A percentile compares a stretch with the other conserved stretches of the same genome.
Conservation (phyloP, 2,329 filamentous ascomycete species). For the Pseudogymnoascus sp. region DNA sequence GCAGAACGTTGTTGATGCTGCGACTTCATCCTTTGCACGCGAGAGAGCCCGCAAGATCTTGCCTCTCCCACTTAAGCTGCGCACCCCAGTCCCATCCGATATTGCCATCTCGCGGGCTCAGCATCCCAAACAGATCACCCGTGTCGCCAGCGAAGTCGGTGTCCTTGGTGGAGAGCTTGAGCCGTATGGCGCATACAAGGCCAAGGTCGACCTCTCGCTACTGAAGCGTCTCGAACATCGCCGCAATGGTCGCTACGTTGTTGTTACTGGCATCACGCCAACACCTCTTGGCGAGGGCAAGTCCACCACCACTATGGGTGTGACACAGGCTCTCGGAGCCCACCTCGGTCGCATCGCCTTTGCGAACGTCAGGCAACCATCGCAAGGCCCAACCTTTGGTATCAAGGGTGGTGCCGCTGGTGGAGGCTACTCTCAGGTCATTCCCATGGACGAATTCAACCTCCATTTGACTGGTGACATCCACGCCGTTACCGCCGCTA, state of each 20-base stretch:
- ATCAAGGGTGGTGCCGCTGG: conserved; percentile 98
- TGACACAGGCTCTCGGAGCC: conserved; percentile 85
- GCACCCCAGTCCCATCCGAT: conserved; percentile 83
- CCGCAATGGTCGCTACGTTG: conserved; percentile 79
- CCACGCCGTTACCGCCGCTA: conserved; percentile 92
- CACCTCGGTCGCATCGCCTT: conserved; percentile 84
- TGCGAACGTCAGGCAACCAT: conserved; percentile 94
- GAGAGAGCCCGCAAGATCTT: conserved; percentile 74
- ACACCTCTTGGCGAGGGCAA: conserved; percentile 96
- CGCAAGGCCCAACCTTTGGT: conserved; percentile 94
- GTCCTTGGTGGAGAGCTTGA: conserved; percentile 86
- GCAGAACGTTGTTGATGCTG: conserved; percentile 87
- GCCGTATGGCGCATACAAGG: conserved; percentile 91
- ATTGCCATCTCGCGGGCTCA: conserved; percentile 87
- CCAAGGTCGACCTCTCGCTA: conserved; percentile 80
- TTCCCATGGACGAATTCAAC: conserved; percentile 99
- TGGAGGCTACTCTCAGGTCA: conserved; percentile 97
- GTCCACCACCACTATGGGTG: conserved; percentile 93
- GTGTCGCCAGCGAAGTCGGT: conserved; percentile 77
- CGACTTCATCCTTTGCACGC: conserved; percentile 71
- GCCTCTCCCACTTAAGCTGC: conserved; percentile 75
- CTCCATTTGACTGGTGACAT: conserved; percentile 96
- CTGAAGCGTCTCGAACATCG: conserved; percentile 81
- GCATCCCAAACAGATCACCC: conserved; percentile 82
- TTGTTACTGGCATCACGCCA: conserved; percentile 92